Evolutionary conservation across 352 stramenopile species (phyloP).

Genomic region (Globisporangium abappressorium): DNA sequence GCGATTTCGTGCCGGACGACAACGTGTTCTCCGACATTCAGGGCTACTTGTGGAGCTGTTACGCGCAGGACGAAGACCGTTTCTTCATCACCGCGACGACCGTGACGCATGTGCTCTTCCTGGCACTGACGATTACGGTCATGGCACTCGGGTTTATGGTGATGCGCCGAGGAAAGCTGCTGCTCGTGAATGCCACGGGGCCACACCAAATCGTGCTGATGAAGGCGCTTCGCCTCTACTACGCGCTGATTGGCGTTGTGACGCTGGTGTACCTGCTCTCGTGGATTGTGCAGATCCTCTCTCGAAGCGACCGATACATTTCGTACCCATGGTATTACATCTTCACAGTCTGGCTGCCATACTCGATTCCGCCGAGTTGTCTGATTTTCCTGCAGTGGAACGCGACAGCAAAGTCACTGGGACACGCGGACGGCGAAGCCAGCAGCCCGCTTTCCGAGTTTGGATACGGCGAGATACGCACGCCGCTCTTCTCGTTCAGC

Average conservation of each 20-base stretch:
- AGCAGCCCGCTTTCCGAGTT: conserved; percentile 53
- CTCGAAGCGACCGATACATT: conserved; percentile 49
- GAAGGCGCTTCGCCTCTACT: conserved; percentile 84
- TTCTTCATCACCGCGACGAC: conserved; percentile 83
- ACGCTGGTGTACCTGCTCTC: conserved; percentile 83
- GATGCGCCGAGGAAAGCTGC: conserved; percentile 74
- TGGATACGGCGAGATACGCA: conserved; percentile 73
- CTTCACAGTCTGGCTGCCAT: conserved; percentile 84
- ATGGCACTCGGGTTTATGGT: conserved; percentile 85
- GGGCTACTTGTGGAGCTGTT: conserved; percentile 81
- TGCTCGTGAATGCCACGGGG: conserved; percentile 67
- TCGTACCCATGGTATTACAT: conserved; percentile 89
- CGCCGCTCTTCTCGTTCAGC: conserved; percentile 76
- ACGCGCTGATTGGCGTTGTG: conserved; percentile 82
- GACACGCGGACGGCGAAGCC: conserved; percentile 43
- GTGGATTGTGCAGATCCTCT: conserved; percentile 82
- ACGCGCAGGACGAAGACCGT: conserved; percentile 60
- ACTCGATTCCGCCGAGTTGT: conserved; percentile 81
- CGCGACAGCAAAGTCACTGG: conserved; percentile 76
- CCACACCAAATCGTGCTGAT: conserved; percentile 77
- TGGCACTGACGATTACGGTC: conserved; percentile 71
- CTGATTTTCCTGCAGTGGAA: conserved; percentile 90
- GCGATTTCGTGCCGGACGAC: conserved; percentile 40
- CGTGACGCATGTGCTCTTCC: conserved; percentile 75
- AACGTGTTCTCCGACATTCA: conserved; percentile 87